Percentiles rank a stretch among this genome's conserved stretches.
These are phyloP conservation scores for Phaeosphaeria sp. DNA, from an alignment of 2,329 filamentous ascomycete species.

Conservation along the genomic window DNA sequence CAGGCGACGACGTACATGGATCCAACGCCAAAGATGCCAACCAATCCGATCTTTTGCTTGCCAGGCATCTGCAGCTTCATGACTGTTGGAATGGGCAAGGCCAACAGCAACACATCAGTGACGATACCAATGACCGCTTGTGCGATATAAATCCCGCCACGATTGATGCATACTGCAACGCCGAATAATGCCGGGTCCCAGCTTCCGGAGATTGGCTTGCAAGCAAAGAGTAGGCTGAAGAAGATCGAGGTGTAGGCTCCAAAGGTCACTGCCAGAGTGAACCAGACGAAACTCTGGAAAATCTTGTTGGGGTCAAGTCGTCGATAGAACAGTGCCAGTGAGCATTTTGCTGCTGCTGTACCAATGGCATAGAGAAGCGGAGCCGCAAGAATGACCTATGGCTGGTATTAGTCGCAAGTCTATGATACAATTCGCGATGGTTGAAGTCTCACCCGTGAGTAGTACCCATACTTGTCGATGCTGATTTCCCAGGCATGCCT, in stretches of 20 bases:
- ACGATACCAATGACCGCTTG: conserved; percentile 25
- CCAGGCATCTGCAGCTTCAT: conserved; percentile 24
- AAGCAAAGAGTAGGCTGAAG: conserved; percentile 31
- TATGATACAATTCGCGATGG: neutral
- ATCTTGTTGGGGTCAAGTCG: conserved; percentile 14
- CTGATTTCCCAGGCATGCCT: conserved; percentile 31
- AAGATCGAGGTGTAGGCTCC: conserved; percentile 26
- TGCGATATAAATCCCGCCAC: conserved; percentile 28
- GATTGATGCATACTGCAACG: conserved; percentile 21
- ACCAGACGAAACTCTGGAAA: conserved; percentile 19
- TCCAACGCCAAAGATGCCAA: conserved; percentile 25
- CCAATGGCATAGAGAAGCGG: conserved; percentile 20
- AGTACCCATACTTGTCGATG: conserved; percentile 18
- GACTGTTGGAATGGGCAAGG: conserved; percentile 25
- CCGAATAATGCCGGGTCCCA: conserved; percentile 23
- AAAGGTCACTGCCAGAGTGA: conserved; percentile 22
- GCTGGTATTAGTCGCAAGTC: neutral
- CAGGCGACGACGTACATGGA: conserved; percentile 16
- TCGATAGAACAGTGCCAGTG: conserved; percentile 27
- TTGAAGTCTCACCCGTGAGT: conserved; percentile 12
- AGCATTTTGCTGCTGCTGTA: conserved; percentile 21
- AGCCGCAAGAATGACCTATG: conserved; percentile 20
- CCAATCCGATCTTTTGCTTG: conserved; percentile 25
- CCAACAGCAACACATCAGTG: conserved; percentile 26
- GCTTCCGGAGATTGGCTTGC: conserved; percentile 24